Evolutionary conservation across 352 stramenopile species (phyloP).

Genomic region (Detonula confervacea): DNA sequence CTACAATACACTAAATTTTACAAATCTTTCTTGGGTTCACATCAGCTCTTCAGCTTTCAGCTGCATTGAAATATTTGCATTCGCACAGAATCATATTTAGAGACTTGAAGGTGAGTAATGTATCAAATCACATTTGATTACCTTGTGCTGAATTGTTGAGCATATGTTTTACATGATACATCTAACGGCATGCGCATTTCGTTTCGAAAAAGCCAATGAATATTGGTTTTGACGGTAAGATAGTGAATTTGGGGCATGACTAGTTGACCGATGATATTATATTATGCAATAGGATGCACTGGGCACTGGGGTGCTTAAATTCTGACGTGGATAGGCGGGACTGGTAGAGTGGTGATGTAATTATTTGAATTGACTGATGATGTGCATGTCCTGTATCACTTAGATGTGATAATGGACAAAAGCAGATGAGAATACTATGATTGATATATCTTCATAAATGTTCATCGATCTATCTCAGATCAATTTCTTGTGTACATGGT

Average conservation of each 20-base stretch:
- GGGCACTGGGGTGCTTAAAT: no score
- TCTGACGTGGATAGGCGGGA: no score
- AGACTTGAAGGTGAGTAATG: conserved; percentile 63
- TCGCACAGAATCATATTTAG: conserved; percentile 44
- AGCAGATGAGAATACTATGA: not conserved
- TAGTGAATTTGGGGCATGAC: not conserved
- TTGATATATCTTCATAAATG: not conserved
- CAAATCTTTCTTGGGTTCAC: not conserved
- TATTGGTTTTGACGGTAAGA: conserved; percentile 36
- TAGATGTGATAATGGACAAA: not conserved
- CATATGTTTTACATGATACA: not conserved
- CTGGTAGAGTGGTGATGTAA: no score
- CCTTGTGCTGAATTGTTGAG: no score
- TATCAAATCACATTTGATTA: not conserved
- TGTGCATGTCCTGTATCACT: no score
- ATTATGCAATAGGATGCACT: no score
- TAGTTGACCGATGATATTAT: no score
- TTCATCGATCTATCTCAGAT: no score
- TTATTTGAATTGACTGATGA: no score
- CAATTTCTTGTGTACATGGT: no score
- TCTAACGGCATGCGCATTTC: not conserved
- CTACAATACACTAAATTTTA: no score
- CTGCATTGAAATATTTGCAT: conserved; percentile 62
- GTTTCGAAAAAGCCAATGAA: conserved; percentile 42
- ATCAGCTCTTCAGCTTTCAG: conserved; percentile 69